These are phyloP conservation scores for Pittosporum tobira DNA, from an alignment of 129 eudicot genomes.

Conservation along the genomic window DNA sequence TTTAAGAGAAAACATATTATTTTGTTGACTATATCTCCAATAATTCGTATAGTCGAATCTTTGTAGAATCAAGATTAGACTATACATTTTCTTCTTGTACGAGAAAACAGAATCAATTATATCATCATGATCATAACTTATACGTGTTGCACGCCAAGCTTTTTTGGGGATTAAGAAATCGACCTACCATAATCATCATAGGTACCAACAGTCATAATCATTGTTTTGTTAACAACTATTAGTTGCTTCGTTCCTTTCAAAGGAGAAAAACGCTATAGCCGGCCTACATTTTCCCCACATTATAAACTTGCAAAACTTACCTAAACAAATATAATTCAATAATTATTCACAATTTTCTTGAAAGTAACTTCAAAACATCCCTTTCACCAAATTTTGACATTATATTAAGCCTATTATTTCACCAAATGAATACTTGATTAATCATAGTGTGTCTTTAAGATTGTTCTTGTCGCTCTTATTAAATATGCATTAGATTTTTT, in stretches of 20 bases:
- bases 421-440: background rate
- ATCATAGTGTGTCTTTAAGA: background rate
- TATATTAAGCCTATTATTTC: background rate
- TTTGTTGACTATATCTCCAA: too few relatives aligned
- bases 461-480: background rate
- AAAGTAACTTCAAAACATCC: background rate
- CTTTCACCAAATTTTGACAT: background rate
- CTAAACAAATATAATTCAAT: conserved; percentile 9
- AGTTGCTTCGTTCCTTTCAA: conserved; percentile 19
- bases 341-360: background rate
- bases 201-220: background rate
- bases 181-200: background rate
- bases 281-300: background rate
- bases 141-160: too few relatives aligned
- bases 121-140: too few relatives aligned
- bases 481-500: background rate
- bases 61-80: too few relatives aligned
- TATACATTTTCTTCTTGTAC: too few relatives aligned
- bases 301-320: background rate
- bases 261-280: background rate
- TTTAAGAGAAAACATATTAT: too few relatives aligned
- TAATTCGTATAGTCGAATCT: too few relatives aligned
- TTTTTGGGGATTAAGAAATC: background rate
- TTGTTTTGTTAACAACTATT: conserved; percentile 14
- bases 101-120: too few relatives aligned